A percentile compares a stretch with the other conserved stretches of the same genome.
These are phyloP conservation scores for Saksenaea oblongispora DNA, from an alignment of 371 early-diverging fungal genomes.

Conservation along the genomic window DNA sequence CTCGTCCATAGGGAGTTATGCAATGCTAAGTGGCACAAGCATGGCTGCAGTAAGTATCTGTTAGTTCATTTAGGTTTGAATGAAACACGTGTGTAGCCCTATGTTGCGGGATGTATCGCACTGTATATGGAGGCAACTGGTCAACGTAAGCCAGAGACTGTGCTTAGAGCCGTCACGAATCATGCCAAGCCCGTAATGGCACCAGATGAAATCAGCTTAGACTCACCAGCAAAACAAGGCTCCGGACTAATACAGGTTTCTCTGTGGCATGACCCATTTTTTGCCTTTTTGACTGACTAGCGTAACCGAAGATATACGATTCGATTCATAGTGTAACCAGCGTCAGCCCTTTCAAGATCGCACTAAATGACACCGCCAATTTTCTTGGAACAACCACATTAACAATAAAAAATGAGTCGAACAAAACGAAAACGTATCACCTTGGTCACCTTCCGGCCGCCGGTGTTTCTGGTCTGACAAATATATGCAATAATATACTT, in stretches of 20 bases:
- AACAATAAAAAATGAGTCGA: slow-evolving; percentile 11
- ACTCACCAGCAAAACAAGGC: slow-evolving; percentile 17
- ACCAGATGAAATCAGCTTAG: neutral
- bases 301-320: slow-evolving; percentile 9
- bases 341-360: slow-evolving; percentile 16
- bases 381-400: neutral
- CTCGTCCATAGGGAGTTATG: slow-evolving; percentile 7
- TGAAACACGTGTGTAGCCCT: slow-evolving; percentile 10
- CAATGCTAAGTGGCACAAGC: slow-evolving; percentile 22
- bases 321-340: slow-evolving; percentile 9
- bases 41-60: slow-evolving; percentile 20
- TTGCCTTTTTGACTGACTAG: neutral
- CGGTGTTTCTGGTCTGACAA: slow-evolving; percentile 3
- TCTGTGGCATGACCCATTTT: neutral
- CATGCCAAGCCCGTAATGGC: slow-evolving; percentile 2
- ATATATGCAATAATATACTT: neutral
- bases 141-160: neutral
- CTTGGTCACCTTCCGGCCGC: slow-evolving; percentile 13
- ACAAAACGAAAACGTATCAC: neutral
- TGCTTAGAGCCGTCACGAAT: slow-evolving; percentile 8
- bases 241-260: slow-evolving; percentile 20
- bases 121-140: slow-evolving; percentile 22
- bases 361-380: slow-evolving; percentile 19
- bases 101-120: slow-evolving; percentile 14
- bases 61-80: neutral